Evolutionary conservation across 208 protist species (phyloP).

Genomic region (Leishmania tropica): DNA sequence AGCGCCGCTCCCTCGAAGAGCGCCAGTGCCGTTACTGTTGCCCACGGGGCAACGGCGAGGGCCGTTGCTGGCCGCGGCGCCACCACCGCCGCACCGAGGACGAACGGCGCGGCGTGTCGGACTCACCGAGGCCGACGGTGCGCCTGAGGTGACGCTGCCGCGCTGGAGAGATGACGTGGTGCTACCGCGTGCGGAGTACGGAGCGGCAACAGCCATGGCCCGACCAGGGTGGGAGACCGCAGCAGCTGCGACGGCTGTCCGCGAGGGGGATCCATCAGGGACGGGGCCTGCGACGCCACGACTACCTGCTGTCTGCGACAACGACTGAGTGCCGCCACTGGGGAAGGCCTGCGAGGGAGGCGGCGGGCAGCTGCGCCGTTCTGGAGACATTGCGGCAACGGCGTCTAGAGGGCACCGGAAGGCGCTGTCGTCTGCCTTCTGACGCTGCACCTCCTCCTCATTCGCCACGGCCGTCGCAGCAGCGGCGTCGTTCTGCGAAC

Average conservation of each 20-base stretch:
- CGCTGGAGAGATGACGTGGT: slow-evolving; percentile 26
- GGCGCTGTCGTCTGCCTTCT: neutral
- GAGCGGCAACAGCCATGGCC: neutral
- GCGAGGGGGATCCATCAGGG: slow-evolving; percentile 4
- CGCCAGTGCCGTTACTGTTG: neutral
- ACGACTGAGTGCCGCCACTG: neutral
- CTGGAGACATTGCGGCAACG: neutral
- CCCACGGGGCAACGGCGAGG: slow-evolving; percentile 10
- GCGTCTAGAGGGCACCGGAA: neutral
- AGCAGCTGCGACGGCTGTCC: neutral
- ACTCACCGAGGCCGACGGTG: slow-evolving; percentile 17
- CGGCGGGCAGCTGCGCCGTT: slow-evolving; percentile 14
- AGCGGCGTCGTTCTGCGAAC: neutral
- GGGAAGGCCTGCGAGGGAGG: neutral
- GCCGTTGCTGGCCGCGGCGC: neutral
- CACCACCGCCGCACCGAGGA: neutral
- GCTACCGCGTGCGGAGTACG: slow-evolving; percentile 29
- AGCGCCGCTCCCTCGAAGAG: slow-evolving; percentile 2
- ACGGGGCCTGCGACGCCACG: neutral
- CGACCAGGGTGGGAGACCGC: neutral
- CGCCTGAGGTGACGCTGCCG: slow-evolving; percentile 17
- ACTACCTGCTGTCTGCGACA: neutral
- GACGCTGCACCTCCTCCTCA: neutral
- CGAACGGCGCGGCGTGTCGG: slow-evolving; percentile 17
- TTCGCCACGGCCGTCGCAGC: neutral